Percentiles rank a stretch among this genome's conserved stretches.
phyloP scores from a whole-genome alignment of 2,329 filamentous ascomycete species.

The Blumeria hordei region DNA sequence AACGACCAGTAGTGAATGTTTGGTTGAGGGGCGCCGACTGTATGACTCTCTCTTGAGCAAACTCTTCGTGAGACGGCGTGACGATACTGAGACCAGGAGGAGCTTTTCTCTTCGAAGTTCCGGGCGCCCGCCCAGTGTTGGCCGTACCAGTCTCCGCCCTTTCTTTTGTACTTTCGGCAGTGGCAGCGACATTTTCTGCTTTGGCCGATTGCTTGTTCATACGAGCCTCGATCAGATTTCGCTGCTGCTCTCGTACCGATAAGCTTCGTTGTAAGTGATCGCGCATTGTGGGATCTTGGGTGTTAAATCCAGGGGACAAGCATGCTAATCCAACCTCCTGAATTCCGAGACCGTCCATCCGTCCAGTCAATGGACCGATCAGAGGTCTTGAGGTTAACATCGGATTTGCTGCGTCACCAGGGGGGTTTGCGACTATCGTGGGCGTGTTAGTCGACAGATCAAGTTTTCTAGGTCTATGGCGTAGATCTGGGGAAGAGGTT shows the following conservation, averaged over 20 bases:
- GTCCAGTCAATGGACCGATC: slow-evolving; percentile 42
- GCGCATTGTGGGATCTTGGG: slow-evolving; percentile 88
- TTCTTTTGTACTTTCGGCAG: slow-evolving; percentile 27
- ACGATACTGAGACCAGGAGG: slow-evolving; percentile 84
- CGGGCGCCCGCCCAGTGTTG: slow-evolving; percentile 38
- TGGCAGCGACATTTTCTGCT: slow-evolving; percentile 37
- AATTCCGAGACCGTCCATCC: slow-evolving; percentile 50
- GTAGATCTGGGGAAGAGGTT: slow-evolving; percentile 62
- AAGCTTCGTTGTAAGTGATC: slow-evolving; percentile 87
- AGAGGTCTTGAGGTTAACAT: slow-evolving; percentile 38
- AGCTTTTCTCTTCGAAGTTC: slow-evolving; percentile 50
- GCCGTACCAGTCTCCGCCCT: slow-evolving; percentile 18
- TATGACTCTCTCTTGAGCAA: slow-evolving; percentile 82
- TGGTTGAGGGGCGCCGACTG: slow-evolving; percentile 90
- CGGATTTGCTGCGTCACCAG: not conserved
- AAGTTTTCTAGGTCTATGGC: slow-evolving; percentile 53
- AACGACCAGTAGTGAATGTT: slow-evolving; percentile 65
- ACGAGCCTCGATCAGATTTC: slow-evolving; percentile 81
- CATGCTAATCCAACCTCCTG: slow-evolving; percentile 88
- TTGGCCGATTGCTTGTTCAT: slow-evolving; percentile 62
- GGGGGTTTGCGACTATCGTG: slow-evolving; percentile 19
- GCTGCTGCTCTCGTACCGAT: slow-evolving; percentile 78
- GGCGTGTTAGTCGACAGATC: slow-evolving; percentile 47
- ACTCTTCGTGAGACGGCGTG: slow-evolving; percentile 77
- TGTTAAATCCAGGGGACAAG: slow-evolving; percentile 84